phyloP scores from a whole-genome alignment of 257 asterid genomes.

The Nicotiana paniculata region DNA sequence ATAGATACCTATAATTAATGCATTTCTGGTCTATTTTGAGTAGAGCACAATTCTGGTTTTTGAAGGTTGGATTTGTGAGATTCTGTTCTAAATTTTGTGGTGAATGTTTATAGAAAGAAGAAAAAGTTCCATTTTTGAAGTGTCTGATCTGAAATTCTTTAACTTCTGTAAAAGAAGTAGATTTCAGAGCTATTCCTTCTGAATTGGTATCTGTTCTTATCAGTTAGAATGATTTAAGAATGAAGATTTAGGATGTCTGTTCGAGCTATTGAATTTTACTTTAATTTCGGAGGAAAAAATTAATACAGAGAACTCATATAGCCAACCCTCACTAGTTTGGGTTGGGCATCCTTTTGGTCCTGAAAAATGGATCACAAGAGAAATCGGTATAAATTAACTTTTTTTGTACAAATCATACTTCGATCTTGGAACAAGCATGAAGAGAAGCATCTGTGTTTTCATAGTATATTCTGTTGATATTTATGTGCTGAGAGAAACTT shows the following conservation, averaged over 20 bases:
- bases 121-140: neutral
- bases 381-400: neutral
- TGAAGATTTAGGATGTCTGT: neutral
- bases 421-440: neutral
- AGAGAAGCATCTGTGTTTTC: neutral
- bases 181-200: neutral
- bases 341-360: neutral
- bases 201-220: neutral
- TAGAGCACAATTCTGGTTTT: neutral
- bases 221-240: neutral
- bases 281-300: neutral
- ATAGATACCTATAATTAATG: neutral
- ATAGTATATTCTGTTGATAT: neutral
- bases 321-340: neutral
- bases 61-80: neutral
- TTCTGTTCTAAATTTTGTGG: neutral
- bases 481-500: neutral
- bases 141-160: neutral
- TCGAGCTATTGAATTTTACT: neutral
- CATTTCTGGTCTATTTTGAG: neutral
- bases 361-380: neutral
- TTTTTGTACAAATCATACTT: too few relatives aligned
- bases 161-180: neutral
- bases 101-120: neutral
- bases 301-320: neutral